Percentiles rank a stretch among this genome's conserved stretches.
phyloP scores from a whole-genome alignment of 768 basidiomycete genomes.

The Tephrocybe rancida region DNA sequence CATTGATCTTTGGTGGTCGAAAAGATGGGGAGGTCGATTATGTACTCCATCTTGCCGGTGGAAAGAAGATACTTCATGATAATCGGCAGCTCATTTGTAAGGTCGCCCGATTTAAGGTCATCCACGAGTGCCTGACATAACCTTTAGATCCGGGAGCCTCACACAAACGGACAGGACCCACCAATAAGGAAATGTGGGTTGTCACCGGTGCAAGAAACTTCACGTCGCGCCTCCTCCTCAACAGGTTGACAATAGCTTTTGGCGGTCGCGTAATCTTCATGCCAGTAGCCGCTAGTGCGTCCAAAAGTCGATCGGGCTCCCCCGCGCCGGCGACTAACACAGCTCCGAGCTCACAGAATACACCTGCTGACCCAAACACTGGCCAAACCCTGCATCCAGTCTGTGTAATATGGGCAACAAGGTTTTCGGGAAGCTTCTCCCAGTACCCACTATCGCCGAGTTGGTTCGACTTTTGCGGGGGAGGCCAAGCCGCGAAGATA shows the following conservation, averaged over 20 bases:
- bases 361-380: conserved; percentile 15
- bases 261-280: conserved; percentile 39
- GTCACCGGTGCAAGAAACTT: conserved; percentile 26
- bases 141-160: neutral
- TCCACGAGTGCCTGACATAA: conserved; percentile 16
- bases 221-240: conserved; percentile 13
- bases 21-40: conserved; percentile 40
- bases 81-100: conserved; percentile 3
- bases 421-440: conserved; percentile 29
- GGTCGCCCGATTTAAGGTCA: conserved; percentile 5
- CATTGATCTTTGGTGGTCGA: conserved; percentile 23
- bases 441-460: conserved; percentile 44
- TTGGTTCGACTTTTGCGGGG: conserved; percentile 26
- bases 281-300: conserved; percentile 33
- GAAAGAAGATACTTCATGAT: conserved; percentile 39
- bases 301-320: conserved; percentile 22
- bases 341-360: conserved; percentile 14
- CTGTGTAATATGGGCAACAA: conserved; percentile 29
- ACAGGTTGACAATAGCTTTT: conserved; percentile 29
- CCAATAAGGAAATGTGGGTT: conserved; percentile 31
- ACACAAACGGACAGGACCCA: conserved; percentile 19
- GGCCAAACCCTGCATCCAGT: conserved; percentile 38
- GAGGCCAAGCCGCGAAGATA: conserved; percentile 44
- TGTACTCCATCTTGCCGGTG: conserved; percentile 27
- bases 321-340: conserved; percentile 28